Percentiles rank a stretch among this genome's conserved stretches.
These are phyloP conservation scores for Dimargaris xerosporica DNA, from an alignment of 192 early-diverging fungal species.

Conservation along the genomic window DNA sequence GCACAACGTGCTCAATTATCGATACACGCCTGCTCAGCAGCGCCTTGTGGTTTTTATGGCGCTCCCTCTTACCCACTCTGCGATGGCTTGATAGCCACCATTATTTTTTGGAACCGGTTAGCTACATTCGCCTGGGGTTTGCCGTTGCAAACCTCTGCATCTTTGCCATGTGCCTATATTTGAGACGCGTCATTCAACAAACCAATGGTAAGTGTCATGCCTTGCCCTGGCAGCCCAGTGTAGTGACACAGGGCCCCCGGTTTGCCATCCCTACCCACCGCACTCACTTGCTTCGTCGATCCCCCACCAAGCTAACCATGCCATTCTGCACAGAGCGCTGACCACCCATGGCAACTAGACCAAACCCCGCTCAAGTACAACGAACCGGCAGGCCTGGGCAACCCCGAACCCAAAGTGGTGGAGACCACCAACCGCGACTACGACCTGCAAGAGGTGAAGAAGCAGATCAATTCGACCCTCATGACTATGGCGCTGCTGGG, in stretches of 20 bases:
- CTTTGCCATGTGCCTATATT: slow-evolving; percentile 14
- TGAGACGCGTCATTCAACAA: slow-evolving; percentile 32
- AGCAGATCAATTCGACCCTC: slow-evolving; percentile 50
- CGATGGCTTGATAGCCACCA: not conserved
- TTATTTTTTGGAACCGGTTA: slow-evolving; percentile 32
- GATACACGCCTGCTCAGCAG: not conserved
- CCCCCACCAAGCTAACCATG: not conserved
- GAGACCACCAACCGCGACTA: slow-evolving; percentile 60
- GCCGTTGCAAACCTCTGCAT: slow-evolving; percentile 24
- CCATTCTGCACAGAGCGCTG: slow-evolving; percentile 12
- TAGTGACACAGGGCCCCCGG: not conserved
- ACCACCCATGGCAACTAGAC: slow-evolving; percentile 23
- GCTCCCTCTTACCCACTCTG: not conserved
- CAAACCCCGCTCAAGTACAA: slow-evolving; percentile 62
- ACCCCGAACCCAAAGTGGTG: slow-evolving; percentile 20
- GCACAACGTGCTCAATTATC: not conserved
- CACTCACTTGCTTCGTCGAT: not conserved
- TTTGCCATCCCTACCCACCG: not conserved
- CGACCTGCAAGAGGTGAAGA: slow-evolving; percentile 52
- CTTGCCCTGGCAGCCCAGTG: not conserved
- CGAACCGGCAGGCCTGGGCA: slow-evolving; percentile 45
- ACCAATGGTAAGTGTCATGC: slow-evolving; percentile 48
- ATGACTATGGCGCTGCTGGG: slow-evolving; percentile 54
- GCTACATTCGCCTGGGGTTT: slow-evolving; percentile 36
- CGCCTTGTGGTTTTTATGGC: not conserved